Evolutionary conservation across 352 stramenopile species (phyloP), one percentile per base, ranked within the genome.

Genomic region (Pythium pyrilobum): DNA sequence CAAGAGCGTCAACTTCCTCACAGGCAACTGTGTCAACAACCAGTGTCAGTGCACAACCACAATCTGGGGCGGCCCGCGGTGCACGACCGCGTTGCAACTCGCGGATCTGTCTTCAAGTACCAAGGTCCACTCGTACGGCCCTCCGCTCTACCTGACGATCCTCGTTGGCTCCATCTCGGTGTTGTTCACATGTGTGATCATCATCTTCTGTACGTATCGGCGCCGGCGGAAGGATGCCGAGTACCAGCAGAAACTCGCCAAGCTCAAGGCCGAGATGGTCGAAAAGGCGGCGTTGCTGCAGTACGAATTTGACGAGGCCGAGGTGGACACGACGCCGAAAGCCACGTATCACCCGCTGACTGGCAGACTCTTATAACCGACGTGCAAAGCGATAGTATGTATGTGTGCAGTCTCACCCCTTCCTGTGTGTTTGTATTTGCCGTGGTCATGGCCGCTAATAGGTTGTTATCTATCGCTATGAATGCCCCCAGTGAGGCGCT

Each of bases 11-110:
- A 48, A 60, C 55, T 80, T 87, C 59, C 66, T 70, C 42, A 87
- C 76, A 2, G 81, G 78, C 11, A 50, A 52, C n/a, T 88, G 77
- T 58, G 76, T 78, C 27, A 39, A 69, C 12, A 52, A 64, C 36
- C 50, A 52, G 9, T 89, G 81, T 51, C 61, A 77, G 34, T 91
- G 78, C 57, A 72, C 52, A 8, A 79, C 71, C 36, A 55, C 74
- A 39, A 85, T 81, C 47, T 89, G 72, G 71, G 72, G 73, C 16
- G 81, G 78, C 0, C 77, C 80, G 20, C 71, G 80, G 1, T 91
- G 80, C 55, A 89, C 76, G 11, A 72, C 70, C 44, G 50, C 52
- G 24, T 10, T 68, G 15, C 72, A 81, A 47, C 58, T 83, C 13
- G 49, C 41, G 8, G 36, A 55, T 13, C 38, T 62, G 16, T 44